Evolutionary conservation across 2,329 filamentous ascomycete species (phyloP).

Genomic region (Neofusicoccum ribis): DNA sequence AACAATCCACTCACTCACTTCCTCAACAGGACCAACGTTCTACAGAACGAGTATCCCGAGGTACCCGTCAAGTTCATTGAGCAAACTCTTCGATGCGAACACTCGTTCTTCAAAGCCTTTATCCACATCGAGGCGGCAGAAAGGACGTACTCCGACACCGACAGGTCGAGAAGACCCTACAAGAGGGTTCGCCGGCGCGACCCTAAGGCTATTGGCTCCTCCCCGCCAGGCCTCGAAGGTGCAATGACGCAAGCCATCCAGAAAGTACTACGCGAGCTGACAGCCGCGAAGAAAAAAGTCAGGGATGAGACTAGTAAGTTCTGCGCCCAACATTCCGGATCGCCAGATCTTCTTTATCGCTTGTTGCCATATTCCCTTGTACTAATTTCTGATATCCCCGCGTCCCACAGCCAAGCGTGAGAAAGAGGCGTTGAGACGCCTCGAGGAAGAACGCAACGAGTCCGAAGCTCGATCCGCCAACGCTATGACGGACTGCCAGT

Average conservation of each 20-base stretch:
- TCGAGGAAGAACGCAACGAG: slow-evolving; percentile 39
- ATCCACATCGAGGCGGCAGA: slow-evolving; percentile 33
- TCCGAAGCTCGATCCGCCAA: slow-evolving; percentile 33
- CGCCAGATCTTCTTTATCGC: neutral
- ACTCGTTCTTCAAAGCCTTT: slow-evolving; percentile 42
- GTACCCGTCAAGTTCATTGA: slow-evolving; percentile 40
- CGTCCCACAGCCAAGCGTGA: slow-evolving; percentile 28
- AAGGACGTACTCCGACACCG: slow-evolving; percentile 35
- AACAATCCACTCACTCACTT: neutral
- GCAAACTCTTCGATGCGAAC: slow-evolving; percentile 28
- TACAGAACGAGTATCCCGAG: slow-evolving; percentile 45
- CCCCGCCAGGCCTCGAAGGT: neutral
- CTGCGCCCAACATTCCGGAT: neutral
- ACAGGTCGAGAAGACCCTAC: slow-evolving; percentile 25
- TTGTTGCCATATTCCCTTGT: no score
- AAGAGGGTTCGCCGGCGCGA: slow-evolving; percentile 23
- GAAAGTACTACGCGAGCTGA: slow-evolving; percentile 1
- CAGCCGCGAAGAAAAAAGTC: slow-evolving; percentile 31
- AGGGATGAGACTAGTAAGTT: slow-evolving; percentile 27
- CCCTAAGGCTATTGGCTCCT: neutral
- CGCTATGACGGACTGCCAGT: slow-evolving; percentile 64
- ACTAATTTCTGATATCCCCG: slow-evolving; percentile 1
- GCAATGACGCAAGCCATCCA: slow-evolving; percentile 7
- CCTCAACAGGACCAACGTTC: slow-evolving; percentile 28
- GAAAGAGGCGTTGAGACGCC: slow-evolving; percentile 27